Conservation (phyloP, 2,329 filamentous ascomycete species). For the Diatrype stigma region DNA sequence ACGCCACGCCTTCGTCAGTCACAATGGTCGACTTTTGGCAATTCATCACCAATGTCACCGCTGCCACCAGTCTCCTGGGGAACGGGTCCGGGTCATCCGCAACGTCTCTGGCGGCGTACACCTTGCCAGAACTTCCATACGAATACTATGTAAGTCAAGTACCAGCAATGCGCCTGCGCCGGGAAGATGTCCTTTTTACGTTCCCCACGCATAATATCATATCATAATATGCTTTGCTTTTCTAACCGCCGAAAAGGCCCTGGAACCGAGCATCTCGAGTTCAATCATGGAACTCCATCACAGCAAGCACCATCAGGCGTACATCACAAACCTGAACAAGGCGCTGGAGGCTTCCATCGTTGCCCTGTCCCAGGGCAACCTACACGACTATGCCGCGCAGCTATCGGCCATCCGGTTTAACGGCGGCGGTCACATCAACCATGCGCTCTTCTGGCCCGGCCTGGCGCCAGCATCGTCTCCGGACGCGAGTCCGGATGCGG, state of each 20-base stretch:
- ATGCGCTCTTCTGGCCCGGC: conserved; percentile 89
- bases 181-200: too few relatives aligned
- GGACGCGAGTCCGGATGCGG: conserved; percentile 52
- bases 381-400: conserved; percentile 58
- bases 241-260: conserved; percentile 43
- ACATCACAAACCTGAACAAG: conserved; percentile 71
- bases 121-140: conserved; percentile 64
- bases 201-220: too few relatives aligned
- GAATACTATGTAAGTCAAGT: conserved; percentile 59
- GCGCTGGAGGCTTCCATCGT: conserved; percentile 57
- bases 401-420: conserved; percentile 78
- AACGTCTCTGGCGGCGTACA: conserved; percentile 37
- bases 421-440: conserved; percentile 89
- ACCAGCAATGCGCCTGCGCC: too few relatives aligned
- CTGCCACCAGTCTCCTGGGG: neutral
- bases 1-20: neutral
- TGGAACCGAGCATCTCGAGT: conserved; percentile 69
- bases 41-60: neutral
- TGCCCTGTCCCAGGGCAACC: conserved; percentile 51
- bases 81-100: neutral
- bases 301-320: conserved; percentile 73
- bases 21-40: neutral
- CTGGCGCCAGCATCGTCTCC: conserved; percentile 58
- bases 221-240: too few relatives aligned
- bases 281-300: conserved; percentile 83